Evolutionary conservation across 495 filamentous ascomycete genomes (phyloP).

Genomic region (Mytilinidion resinicola): DNA sequence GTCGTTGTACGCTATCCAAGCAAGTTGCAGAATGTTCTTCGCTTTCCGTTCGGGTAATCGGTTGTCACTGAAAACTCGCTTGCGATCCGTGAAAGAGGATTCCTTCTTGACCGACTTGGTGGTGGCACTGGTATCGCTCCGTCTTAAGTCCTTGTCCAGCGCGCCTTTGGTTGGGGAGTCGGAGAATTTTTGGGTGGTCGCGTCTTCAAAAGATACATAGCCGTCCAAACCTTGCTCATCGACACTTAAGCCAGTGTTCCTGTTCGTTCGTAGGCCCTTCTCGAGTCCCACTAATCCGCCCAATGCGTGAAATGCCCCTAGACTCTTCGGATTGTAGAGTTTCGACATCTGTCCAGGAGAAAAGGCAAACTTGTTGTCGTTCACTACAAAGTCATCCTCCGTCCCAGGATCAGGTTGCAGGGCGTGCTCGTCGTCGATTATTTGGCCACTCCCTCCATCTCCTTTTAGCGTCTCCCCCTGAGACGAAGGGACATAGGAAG

Average conservation of each 20-base stretch:
- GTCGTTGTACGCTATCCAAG: constrained; percentile 81
- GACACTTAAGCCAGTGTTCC: constrained; percentile 60
- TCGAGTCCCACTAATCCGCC: constrained; percentile 72
- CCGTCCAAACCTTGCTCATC: constrained; percentile 65
- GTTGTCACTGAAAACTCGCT: constrained; percentile 64
- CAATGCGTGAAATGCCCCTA: constrained; percentile 68
- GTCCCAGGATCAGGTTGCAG: constrained; percentile 63
- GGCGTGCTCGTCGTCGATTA: constrained; percentile 51
- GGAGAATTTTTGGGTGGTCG: constrained; percentile 22
- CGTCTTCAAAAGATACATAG: constrained; percentile 66
- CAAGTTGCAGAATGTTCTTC: constrained; percentile 64
- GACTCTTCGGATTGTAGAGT: constrained; percentile 72
- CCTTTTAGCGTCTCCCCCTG: constrained; percentile 36
- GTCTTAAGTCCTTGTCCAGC: constrained; percentile 17
- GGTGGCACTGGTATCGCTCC: constrained; percentile 30
- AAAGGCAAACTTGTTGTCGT: constrained; percentile 76
- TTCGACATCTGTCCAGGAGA: constrained; percentile 75
- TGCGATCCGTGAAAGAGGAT: constrained; percentile 54
- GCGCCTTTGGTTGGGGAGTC: constrained; percentile 1
- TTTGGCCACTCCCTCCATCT: constrained; percentile 18
- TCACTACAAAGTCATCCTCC: constrained; percentile 64
- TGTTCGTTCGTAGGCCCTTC: constrained; percentile 66
- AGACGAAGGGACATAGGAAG: constrained; percentile 35
- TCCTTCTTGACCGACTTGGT: constrained; percentile 27
- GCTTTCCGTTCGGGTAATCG: constrained; percentile 63